Conservation (phyloP, 2,329 filamentous ascomycete genomes). For the Teratosphaeriaceae sp. region DNA sequence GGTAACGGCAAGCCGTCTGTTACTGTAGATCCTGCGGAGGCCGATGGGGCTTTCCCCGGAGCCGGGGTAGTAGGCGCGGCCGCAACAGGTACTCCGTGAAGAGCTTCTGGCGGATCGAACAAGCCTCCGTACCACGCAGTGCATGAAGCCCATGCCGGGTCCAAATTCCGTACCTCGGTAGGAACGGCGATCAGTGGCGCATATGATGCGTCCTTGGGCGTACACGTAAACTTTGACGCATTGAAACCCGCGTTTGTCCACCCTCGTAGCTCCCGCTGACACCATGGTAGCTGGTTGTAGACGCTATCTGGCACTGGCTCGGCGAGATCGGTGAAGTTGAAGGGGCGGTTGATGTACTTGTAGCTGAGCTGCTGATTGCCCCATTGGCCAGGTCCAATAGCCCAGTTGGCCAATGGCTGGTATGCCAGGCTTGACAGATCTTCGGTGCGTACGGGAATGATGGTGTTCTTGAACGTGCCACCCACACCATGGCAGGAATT, state of each 20-base stretch:
- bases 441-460: constrained; percentile 11
- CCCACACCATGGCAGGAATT: constrained; percentile 16
- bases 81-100: not conserved
- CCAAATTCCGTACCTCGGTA: constrained; percentile 8
- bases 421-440: constrained; percentile 12
- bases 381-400: constrained; percentile 2
- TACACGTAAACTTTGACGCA: constrained; percentile 5
- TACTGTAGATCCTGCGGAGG: not conserved
- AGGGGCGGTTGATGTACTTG: constrained; percentile 1
- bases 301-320: constrained; percentile 12
- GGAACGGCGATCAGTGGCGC: constrained; percentile 11
- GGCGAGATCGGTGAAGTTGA: constrained; percentile 13
- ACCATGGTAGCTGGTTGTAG: constrained; percentile 9
- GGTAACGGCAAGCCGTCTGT: too few relatives aligned
- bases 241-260: constrained; percentile 5
- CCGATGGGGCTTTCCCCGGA: constrained; percentile 1
- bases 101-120: constrained; percentile 10
- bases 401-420: constrained; percentile 1
- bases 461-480: constrained; percentile 10
- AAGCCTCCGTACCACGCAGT: constrained; percentile 8
- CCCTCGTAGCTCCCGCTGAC: not conserved
- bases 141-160: constrained; percentile 11
- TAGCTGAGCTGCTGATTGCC: not conserved
- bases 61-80: constrained; percentile 2
- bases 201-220: constrained; percentile 6